phyloP scores from a whole-genome alignment of 331 rosid genomes.

The Quercus phellos region DNA sequence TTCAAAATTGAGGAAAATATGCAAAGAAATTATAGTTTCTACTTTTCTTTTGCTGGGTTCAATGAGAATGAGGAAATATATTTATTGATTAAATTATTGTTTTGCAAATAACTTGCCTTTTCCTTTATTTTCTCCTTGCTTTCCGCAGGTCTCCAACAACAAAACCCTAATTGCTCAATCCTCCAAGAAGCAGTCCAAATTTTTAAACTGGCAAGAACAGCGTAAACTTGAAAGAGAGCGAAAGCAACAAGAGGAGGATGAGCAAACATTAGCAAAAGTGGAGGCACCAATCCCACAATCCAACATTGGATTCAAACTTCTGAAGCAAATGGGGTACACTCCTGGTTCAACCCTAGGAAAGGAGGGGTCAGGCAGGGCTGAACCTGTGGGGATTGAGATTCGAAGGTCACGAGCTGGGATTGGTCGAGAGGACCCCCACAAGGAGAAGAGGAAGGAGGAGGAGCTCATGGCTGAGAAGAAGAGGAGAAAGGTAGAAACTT shows the following conservation, averaged over 20 bases:
- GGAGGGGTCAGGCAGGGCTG: conserved; percentile 68
- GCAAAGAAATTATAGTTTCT: not conserved
- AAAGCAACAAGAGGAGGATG: conserved; percentile 75
- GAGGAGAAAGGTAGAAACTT: conserved; percentile 50
- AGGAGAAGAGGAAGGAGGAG: conserved; percentile 72
- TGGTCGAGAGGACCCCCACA: conserved; percentile 59
- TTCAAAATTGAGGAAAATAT: too few species aligned
- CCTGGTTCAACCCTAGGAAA: conserved; percentile 87
- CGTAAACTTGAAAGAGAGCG: conserved; percentile 57
- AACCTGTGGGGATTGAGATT: conserved; percentile 75
- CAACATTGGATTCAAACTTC: conserved; percentile 81
- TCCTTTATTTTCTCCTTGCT: not conserved
- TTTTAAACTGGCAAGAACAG: conserved; percentile 70
- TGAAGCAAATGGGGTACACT: conserved; percentile 85
- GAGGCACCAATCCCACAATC: conserved; percentile 91
- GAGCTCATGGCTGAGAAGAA: conserved; percentile 33
- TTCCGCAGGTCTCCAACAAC: conserved; percentile 39
- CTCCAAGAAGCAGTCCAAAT: conserved; percentile 48
- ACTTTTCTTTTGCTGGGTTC: not conserved
- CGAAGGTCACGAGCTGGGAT: conserved; percentile 89
- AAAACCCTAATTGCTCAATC: conserved; percentile 29
- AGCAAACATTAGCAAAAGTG: conserved; percentile 66
- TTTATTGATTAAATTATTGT: not conserved
- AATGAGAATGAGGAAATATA: not conserved
- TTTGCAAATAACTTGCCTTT: not conserved